Conservation (phyloP, 805 yeast species). For the Lipomyces anomalus region DNA sequence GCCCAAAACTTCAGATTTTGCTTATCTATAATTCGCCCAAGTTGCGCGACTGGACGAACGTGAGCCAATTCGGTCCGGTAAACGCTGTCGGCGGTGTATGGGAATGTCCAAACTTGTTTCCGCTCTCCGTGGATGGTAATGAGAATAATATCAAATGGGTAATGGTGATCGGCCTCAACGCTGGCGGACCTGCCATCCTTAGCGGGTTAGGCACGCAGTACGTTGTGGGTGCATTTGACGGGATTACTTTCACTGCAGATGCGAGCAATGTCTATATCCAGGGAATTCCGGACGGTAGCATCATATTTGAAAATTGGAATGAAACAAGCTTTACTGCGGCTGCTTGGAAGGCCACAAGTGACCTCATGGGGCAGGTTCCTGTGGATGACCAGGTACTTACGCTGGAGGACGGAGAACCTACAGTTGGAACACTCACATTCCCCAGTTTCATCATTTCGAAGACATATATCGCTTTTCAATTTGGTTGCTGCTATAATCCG, state of each 20-base stretch:
- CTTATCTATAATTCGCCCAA: slow-evolving; percentile 4
- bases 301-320: slow-evolving; percentile 1
- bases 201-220: slow-evolving; percentile 35
- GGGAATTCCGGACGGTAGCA: slow-evolving; percentile 1
- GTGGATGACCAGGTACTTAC: slow-evolving; percentile 3
- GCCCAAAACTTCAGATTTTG: slow-evolving; percentile 3
- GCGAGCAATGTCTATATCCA: slow-evolving; percentile 12
- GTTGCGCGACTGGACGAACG: slow-evolving; percentile 4
- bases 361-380: slow-evolving; percentile 4
- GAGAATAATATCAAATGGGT: slow-evolving; percentile 33
- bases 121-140: slow-evolving; percentile 29
- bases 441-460: slow-evolving; percentile 3
- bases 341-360: slow-evolving; percentile 17
- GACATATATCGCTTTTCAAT: not conserved
- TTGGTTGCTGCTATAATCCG: slow-evolving; percentile 4
- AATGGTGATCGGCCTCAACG: slow-evolving; percentile 38
- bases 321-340: slow-evolving; percentile 25
- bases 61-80: slow-evolving; percentile 2
- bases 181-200: slow-evolving; percentile 39
- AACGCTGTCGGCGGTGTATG: slow-evolving; percentile 35
- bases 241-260: slow-evolving; percentile 35
- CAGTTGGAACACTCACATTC: slow-evolving; percentile 3
- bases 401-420: not conserved
- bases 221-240: slow-evolving; percentile 41
- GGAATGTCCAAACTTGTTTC: slow-evolving; percentile 40